These are phyloP conservation scores for Whalleya microplaca DNA, from an alignment of 2,329 filamentous ascomycete species.

Conservation along the genomic window DNA sequence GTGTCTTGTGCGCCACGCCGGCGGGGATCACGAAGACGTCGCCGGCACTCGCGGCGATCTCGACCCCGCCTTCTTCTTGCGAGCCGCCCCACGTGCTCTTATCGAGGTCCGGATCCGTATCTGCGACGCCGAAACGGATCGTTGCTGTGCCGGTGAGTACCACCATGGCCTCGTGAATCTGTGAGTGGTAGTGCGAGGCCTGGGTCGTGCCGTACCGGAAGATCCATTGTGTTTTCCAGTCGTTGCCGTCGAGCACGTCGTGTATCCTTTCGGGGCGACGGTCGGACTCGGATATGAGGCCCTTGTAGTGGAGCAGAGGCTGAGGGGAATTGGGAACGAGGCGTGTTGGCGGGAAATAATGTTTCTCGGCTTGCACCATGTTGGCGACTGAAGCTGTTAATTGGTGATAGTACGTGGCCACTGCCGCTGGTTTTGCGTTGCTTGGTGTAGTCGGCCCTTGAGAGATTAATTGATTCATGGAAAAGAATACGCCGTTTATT, in stretches of 20 bases:
- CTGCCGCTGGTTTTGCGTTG: too few species aligned
- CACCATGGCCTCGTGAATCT: constrained; percentile 60
- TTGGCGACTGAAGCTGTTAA: background rate
- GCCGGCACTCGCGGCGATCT: constrained; percentile 51
- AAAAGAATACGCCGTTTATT: too few species aligned
- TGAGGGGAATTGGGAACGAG: constrained; percentile 56
- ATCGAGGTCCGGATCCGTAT: constrained; percentile 45
- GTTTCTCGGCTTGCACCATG: constrained; percentile 40
- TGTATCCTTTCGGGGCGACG: constrained; percentile 19
- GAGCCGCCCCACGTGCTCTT: constrained; percentile 43
- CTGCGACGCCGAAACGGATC: constrained; percentile 58
- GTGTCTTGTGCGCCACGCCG: constrained; percentile 58
- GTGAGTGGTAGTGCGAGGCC: constrained; percentile 59
- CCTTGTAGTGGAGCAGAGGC: constrained; percentile 57
- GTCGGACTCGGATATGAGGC: constrained; percentile 39
- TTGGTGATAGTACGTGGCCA: too few species aligned
- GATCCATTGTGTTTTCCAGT: constrained; percentile 56
- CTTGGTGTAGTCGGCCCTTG: too few species aligned
- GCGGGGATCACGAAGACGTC: constrained; percentile 64
- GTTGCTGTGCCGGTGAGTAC: constrained; percentile 54
- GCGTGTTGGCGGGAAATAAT: constrained; percentile 46
- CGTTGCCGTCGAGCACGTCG: constrained; percentile 51
- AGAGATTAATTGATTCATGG: too few species aligned
- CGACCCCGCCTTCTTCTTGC: constrained; percentile 52
- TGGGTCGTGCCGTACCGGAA: constrained; percentile 60